Conservation (phyloP, 257 asterid genomes). For the Striga asiatica region DNA sequence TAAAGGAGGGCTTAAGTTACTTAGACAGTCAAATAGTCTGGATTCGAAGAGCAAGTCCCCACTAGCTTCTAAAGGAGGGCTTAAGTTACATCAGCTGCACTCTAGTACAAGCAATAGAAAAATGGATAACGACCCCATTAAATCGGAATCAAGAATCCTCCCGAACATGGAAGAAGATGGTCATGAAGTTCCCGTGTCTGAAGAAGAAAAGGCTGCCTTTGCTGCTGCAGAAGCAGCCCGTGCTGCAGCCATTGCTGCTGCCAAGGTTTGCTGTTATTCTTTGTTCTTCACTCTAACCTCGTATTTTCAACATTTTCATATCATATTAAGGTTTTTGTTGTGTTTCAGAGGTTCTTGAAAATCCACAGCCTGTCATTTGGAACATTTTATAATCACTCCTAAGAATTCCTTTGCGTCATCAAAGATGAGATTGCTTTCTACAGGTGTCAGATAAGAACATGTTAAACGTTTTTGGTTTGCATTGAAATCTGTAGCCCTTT, state of each 20-base stretch:
- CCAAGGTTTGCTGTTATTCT: conserved; percentile 55
- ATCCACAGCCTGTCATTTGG: no score
- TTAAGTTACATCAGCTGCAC: no score
- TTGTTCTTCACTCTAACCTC: conserved; percentile 14
- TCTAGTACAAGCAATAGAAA: conserved; percentile 41
- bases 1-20: conserved; percentile 46
- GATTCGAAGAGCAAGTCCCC: conserved; percentile 69
- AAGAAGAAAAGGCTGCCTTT: conserved; percentile 86
- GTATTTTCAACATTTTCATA: no score
- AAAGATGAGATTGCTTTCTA: no score
- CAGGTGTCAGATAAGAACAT: no score
- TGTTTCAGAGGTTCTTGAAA: no score
- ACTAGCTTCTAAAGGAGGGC: no score
- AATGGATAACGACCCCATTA: conserved; percentile 20
- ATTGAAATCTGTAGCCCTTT: no score
- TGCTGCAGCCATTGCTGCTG: conserved; percentile 90
- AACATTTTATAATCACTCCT: not conserved
- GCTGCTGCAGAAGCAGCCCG: conserved; percentile 96
- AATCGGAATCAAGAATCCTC: conserved; percentile 23
- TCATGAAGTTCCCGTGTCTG: conserved; percentile 52
- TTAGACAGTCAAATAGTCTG: conserved; percentile 34
- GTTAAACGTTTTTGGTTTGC: no score
- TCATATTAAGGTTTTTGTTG: no score
- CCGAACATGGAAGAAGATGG: conserved; percentile 32
- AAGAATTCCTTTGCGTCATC: no score